Percentiles rank a stretch among this genome's conserved stretches.
These are phyloP conservation scores for Huntiella savannae DNA, from an alignment of 2,329 filamentous ascomycete genomes.

Conservation along the genomic window DNA sequence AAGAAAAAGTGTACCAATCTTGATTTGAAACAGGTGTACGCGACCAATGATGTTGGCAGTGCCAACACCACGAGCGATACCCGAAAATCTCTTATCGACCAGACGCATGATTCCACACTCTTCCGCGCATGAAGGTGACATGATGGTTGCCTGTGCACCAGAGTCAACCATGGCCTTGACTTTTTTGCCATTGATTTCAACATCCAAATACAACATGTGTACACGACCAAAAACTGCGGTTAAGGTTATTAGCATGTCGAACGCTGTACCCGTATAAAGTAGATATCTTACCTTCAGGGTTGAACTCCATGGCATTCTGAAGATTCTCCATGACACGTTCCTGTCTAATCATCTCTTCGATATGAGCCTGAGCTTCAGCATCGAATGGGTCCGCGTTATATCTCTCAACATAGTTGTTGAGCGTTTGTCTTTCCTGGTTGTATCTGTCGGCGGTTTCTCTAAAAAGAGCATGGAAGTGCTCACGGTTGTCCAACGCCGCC, in stretches of 20 bases:
- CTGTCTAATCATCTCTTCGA: slow-evolving; percentile 93
- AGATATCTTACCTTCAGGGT: slow-evolving; percentile 61
- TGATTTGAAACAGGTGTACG: slow-evolving; percentile 88
- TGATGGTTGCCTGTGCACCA: slow-evolving; percentile 93
- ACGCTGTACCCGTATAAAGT: background rate
- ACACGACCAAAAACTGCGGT: slow-evolving; percentile 72
- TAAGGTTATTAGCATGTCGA: background rate
- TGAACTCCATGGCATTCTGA: slow-evolving; percentile 91
- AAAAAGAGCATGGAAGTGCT: slow-evolving; percentile 57
- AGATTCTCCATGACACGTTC: slow-evolving; percentile 88
- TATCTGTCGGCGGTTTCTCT: slow-evolving; percentile 49
- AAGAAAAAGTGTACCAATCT: slow-evolving; percentile 70
- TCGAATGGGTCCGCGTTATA: slow-evolving; percentile 93
- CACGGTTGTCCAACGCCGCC: slow-evolving; percentile 54
- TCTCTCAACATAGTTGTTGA: slow-evolving; percentile 63
- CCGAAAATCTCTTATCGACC: slow-evolving; percentile 79
- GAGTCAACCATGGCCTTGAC: slow-evolving; percentile 96
- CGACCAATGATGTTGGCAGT: slow-evolving; percentile 88
- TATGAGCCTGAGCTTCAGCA: slow-evolving; percentile 71
- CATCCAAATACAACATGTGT: slow-evolving; percentile 89
- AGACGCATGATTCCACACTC: slow-evolving; percentile 90
- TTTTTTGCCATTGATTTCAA: slow-evolving; percentile 79
- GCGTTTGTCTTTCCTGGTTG: slow-evolving; percentile 51
- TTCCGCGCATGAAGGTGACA: slow-evolving; percentile 86
- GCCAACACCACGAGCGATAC: slow-evolving; percentile 81